Base-by-base conservation (phyloP, 257 asterid species). In the Echium plantagineum region DNA sequence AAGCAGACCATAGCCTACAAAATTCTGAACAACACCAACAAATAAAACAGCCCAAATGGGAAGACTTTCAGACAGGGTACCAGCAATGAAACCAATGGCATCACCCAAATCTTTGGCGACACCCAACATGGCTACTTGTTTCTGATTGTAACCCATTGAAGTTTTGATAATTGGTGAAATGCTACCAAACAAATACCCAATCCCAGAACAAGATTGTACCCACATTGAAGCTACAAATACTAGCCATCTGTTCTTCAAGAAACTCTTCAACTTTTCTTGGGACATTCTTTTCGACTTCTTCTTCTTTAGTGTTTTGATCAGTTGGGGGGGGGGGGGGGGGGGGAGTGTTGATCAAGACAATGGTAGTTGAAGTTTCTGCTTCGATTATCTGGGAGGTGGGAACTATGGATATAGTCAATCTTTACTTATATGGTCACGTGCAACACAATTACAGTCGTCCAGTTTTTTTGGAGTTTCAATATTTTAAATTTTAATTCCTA, bases 161-260 rank as follows among this genome's bases (percentile, higher is more conserved):
- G 76, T 81, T 72, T 90, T 86, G 60, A 90, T 87, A 61, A 71
- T 74, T 0, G 97, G 97, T 5, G 97, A 90, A 21, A 90, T 72
- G 76, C 97, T 90, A 7, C 94, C 95, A 58, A 86, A 90, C 21
- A 86, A 57, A 63, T 86, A 90, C 19, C 96, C 97, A 64, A 90
- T 78, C 35, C 97, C 97, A 0, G 94, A 86, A 60, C 96, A 90
- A 0, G 97, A 90, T 61, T 84, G 94, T 21, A 90, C 79, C 97
- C 96, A 90, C 88, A 90, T 90, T 72, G 96, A 84, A 28, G 94
- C 94, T n/a, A 90, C 97, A 28, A 86, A 90, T 21, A 86, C 94
- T 57, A 90, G 88, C 97, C 97, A 90, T 80, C 94, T 76, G 57
- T 83, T 80, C 48, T 72, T 77, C 55, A 78, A 60, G 61, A 90